These are phyloP conservation scores for Dictyostelium firmibasis DNA, from an alignment of 78 protist genomes.

Conservation along the genomic window DNA sequence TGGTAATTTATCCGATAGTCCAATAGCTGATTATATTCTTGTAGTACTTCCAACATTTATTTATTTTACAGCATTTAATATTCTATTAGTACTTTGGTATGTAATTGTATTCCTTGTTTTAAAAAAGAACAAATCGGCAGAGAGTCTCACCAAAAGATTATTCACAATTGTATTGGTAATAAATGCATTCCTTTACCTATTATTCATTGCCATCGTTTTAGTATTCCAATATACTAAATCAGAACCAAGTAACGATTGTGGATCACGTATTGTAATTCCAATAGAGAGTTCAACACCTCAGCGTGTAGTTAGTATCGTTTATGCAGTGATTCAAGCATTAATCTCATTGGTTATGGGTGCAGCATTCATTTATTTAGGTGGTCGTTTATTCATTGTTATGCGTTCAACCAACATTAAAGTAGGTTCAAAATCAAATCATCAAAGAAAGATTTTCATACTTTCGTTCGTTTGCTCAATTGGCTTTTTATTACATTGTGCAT, in stretches of 20 bases:
- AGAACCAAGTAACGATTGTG: not conserved
- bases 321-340: slow-evolving; percentile 17
- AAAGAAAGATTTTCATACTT: not conserved
- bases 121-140: not conserved
- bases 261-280: not conserved
- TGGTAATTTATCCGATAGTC: too few species aligned
- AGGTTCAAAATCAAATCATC: not conserved
- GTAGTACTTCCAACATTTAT: too few species aligned
- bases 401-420: not conserved
- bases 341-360: slow-evolving; percentile 13
- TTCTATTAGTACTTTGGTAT: not conserved
- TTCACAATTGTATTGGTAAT: not conserved
- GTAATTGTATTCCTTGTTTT: not conserved
- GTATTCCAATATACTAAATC: slow-evolving; percentile 7
- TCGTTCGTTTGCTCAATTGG: not conserved
- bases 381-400: not conserved
- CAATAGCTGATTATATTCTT: too few species aligned
- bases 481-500: slow-evolving; percentile 1
- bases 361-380: not conserved
- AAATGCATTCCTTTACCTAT: slow-evolving; percentile 12
- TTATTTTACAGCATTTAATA: not conserved
- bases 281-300: slow-evolving; percentile 1
- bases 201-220: slow-evolving; percentile 13
- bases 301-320: not conserved
- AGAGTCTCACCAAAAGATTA: not conserved